phyloP scores from a whole-genome alignment of 805 yeast genomes.

The Zygoascus biomembranicola region DNA sequence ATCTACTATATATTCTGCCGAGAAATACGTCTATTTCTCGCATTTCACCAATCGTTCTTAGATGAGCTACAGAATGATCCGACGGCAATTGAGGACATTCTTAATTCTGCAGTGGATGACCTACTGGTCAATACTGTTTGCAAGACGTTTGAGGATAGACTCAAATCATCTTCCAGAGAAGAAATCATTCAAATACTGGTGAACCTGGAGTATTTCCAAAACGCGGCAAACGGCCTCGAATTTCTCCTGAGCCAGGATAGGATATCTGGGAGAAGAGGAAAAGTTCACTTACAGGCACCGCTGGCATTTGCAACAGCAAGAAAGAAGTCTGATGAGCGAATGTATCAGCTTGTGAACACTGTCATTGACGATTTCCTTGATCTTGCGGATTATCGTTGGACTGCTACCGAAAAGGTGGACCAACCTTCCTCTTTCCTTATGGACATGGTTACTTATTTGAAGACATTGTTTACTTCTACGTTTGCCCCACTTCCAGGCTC shows the following conservation, averaged over 20 bases:
- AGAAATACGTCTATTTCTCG: conserved; percentile 56
- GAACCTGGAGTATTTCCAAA: conserved; percentile 78
- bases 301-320: conserved; percentile 50
- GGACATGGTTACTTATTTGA: conserved; percentile 79
- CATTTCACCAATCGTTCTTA: conserved; percentile 55
- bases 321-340: conserved; percentile 65
- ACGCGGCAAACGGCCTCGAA: conserved; percentile 61
- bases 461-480: conserved; percentile 77
- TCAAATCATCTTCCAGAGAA: conserved; percentile 72
- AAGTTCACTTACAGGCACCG: conserved; percentile 43
- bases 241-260: conserved; percentile 32
- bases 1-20: conserved; percentile 83
- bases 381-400: conserved; percentile 83
- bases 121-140: conserved; percentile 64
- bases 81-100: conserved; percentile 49
- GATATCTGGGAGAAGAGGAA: conserved; percentile 30
- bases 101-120: conserved; percentile 54
- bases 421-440: conserved; percentile 69
- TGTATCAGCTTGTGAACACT: conserved; percentile 74
- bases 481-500: conserved; percentile 72
- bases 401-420: conserved; percentile 37
- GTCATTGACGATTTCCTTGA: conserved; percentile 75
- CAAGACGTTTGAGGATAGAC: conserved; percentile 49
- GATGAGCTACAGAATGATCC: conserved; percentile 55
- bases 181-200: conserved; percentile 83